Base-by-base conservation (phyloP, 2,329 filamentous ascomycete species). In the Colletotrichum theobromicola region DNA sequence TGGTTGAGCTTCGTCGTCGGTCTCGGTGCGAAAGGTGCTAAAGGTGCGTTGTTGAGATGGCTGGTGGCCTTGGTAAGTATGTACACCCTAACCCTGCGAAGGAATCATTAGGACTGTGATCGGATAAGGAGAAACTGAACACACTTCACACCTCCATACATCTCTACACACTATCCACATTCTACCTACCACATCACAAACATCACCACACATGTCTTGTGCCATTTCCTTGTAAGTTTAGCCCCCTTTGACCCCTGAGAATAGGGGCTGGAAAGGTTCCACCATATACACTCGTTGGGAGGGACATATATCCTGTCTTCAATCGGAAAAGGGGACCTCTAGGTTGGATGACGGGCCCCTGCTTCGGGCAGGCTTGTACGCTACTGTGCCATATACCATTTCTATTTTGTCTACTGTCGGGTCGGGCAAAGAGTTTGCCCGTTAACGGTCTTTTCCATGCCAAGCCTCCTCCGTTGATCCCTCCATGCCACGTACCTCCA, bases 11-110 rank as follows among this genome's bases (percentile, higher is more conserved):
- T 92, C 53, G 68, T 92, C 37, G 75, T 89, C 21, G 83, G 87
- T 9, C 85, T 92, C 50, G 91, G 91, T 42, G 86, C 87, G 34
- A 84, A 85, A 74, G 84, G 85, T 72, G 82, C 82, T 34, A 87
- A 87, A 84, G 87, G 87, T 82, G 87, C 87, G 81, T 85, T 90
- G 68, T 12, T 88, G 70, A 85, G 89, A 78, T 92, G 90, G 89
- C 77, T 88, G 26, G 63, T 88, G 70, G 84, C 88, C 26, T 75
- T 88, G 73, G 79, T 84, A 70, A 81, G 82, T 35, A 42, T 69
- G 70, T 75, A 75, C 53, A 65, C 64, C 53, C 77, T 84, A 73
- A 78, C 82, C 77, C 80, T 82, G 74, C 84, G 82, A 80, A 82
- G 80, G 77, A 78, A 66, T 77, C 74, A 72, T 67, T 84, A 81